Percentiles rank a stretch among this genome's conserved stretches.
Evolutionary conservation across 1,284 basidiomycete species (phyloP).

Genomic region (Ganoderma boninense): DNA sequence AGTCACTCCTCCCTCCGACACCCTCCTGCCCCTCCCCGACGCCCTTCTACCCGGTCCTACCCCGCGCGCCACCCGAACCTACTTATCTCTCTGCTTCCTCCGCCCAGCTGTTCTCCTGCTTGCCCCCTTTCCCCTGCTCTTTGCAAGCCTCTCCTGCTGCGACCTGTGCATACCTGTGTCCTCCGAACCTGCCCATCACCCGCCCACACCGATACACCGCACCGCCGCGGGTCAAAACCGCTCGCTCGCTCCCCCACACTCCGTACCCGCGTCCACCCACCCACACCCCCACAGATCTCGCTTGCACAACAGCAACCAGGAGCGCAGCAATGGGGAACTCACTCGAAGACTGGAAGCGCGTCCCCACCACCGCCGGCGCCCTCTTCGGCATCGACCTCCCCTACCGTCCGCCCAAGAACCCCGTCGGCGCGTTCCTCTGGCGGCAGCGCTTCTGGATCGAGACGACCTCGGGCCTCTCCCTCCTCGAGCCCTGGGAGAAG

Average conservation of each 20-base stretch:
- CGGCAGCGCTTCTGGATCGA: slow-evolving; percentile 58
- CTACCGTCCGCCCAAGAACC: slow-evolving; percentile 47
- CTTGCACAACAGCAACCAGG: background rate
- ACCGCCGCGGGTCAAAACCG: background rate
- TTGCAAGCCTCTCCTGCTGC: background rate
- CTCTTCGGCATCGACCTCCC: slow-evolving; percentile 40
- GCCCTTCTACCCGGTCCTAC: background rate
- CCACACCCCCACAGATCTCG: background rate
- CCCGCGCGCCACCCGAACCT: background rate
- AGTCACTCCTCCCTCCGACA: background rate
- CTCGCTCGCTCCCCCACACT: background rate
- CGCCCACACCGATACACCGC: background rate
- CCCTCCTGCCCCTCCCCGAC: background rate
- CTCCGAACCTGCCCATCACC: background rate
- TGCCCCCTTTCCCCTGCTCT: background rate
- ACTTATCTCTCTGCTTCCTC: background rate
- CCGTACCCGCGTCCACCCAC: background rate
- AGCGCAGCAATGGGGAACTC: slow-evolving; percentile 29
- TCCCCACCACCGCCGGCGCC: slow-evolving; percentile 32
- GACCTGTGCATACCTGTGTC: background rate
- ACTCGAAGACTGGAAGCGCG: slow-evolving; percentile 36
- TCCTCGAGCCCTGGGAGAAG: slow-evolving; percentile 70
- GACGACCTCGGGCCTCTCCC: slow-evolving; percentile 58
- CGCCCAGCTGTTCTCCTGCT: background rate
- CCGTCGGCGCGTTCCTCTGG: slow-evolving; percentile 53